phyloP scores from a whole-genome alignment of 345 rosid genomes.

The Syzygium grande region DNA sequence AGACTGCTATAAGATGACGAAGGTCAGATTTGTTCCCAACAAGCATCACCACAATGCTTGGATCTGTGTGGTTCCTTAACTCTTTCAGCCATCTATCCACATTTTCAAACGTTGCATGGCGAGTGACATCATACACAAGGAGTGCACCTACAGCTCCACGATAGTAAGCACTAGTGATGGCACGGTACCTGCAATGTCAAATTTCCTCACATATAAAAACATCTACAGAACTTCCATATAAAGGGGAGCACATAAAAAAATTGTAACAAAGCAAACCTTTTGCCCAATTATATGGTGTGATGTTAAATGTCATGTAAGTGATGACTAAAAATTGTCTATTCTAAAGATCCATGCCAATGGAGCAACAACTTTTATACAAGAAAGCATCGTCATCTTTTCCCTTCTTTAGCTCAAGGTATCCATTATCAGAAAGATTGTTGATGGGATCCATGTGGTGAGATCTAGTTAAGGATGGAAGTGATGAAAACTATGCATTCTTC shows the following conservation, averaged over 20 bases:
- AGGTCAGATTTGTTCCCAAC: constrained; percentile 65
- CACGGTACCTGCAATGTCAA: constrained; percentile 39
- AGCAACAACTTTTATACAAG: not conserved
- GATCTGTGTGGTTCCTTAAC: constrained; percentile 56
- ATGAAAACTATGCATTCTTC: not conserved
- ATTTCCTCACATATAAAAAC: not conserved
- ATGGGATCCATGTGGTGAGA: not conserved
- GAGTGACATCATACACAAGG: constrained; percentile 58
- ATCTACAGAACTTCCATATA: not conserved
- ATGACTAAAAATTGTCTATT: not conserved
- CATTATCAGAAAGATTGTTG: not conserved
- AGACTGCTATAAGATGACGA: constrained; percentile 57
- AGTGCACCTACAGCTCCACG: constrained; percentile 72
- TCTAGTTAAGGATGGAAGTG: not conserved
- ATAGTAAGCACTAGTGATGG: constrained; percentile 69
- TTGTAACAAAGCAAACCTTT: not conserved
- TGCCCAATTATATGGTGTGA: not conserved
- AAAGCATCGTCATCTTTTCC: not conserved
- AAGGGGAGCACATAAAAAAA: not conserved
- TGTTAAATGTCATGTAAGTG: not conserved
- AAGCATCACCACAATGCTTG: constrained; percentile 64
- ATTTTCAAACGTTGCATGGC: constrained; percentile 59
- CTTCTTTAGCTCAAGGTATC: not conserved
- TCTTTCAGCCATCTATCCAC: constrained; percentile 70
- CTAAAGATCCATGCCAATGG: not conserved